Base-by-base conservation (phyloP, 2,329 filamentous ascomycete species). In the Moelleriella libera region DNA sequence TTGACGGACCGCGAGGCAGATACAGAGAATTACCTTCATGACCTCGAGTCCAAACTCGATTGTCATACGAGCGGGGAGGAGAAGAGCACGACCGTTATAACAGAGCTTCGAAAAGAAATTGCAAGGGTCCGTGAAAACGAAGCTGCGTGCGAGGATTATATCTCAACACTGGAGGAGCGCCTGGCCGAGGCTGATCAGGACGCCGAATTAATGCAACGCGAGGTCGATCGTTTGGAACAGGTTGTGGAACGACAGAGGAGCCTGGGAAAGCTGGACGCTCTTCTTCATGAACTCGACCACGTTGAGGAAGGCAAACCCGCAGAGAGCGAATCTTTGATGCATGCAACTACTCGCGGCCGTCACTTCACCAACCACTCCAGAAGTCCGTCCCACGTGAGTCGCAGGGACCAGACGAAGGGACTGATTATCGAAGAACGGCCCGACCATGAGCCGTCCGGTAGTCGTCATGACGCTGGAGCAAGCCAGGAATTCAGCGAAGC, bases 131-230 rank as follows among this genome's bases (percentile, higher is more conserved):
- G 89, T 45, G 92, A 96, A 58, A 96, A 88, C 55, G 92, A 98
- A 67, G 78, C 83, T 4, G 83, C 84, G 40, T 88, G 83, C 55
- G 92, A 98, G 63, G 92, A 97, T 54, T 98, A 98, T 63, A 97
- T 98, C 47, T 94, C 90, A 1, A 97, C 89, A 0, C 71, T 98
- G 9, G 92, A 98, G 62, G 92, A 97, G 67, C 84, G 90, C 28
- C 76, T 98, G 7, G 92, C 92, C 1, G 92, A 98, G 65, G 84
- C 90, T 2, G 92, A 98, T 58, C 90, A 97, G 63, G 92, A 98
- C 60, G 81, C 87, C 53, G 92, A 97, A 62, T 70, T 96, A 51
- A 96, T 98, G 90, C 88, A 95, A 63, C 86, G 90, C 37, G 92
- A 98, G 60, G 86, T 98, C 52, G 87, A 96, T 58, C 81, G 90